These are phyloP conservation scores for Fomitopsis serialis DNA, from an alignment of 768 basidiomycete species.

Conservation along the genomic window DNA sequence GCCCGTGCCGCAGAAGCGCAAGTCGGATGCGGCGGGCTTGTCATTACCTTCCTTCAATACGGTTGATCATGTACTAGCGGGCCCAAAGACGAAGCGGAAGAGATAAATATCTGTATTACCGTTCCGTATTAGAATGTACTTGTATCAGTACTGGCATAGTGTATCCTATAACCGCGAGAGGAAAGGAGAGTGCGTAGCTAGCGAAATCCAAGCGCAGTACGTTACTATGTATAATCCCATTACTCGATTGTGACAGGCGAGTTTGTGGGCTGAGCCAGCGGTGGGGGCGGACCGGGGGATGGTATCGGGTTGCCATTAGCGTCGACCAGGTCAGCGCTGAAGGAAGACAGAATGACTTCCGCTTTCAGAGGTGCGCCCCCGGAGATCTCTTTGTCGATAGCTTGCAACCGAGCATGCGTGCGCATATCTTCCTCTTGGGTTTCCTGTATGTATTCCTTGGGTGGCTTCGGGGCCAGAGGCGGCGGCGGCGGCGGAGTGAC, in stretches of 20 bases:
- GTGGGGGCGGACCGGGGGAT: neutral
- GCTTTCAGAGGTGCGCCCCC: neutral
- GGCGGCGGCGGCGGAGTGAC: constrained; percentile 41
- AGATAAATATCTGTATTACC: constrained; percentile 11
- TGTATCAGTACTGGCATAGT: constrained; percentile 21
- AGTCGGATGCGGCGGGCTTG: constrained; percentile 24
- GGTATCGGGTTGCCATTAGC: constrained; percentile 1
- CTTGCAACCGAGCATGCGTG: constrained; percentile 32
- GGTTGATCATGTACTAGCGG: constrained; percentile 2
- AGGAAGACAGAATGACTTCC: constrained; percentile 1
- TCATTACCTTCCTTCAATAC: constrained; percentile 7
- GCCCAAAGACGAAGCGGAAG: constrained; percentile 24
- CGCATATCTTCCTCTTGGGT: constrained; percentile 72
- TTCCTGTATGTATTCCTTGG: constrained; percentile 75
- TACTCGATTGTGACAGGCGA: neutral
- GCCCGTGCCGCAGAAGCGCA: constrained; percentile 21
- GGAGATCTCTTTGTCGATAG: constrained; percentile 13
- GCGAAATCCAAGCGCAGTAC: no score
- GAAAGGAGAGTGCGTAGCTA: neutral
- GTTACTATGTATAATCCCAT: neutral
- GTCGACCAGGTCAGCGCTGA: constrained; percentile 1
- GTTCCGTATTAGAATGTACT: constrained; percentile 14
- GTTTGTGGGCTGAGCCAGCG: neutral
- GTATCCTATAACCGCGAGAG: constrained; percentile 17
- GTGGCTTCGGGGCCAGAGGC: constrained; percentile 72